Conservation (phyloP, 495 filamentous ascomycete species). For the Penicillium cinerascens region DNA sequence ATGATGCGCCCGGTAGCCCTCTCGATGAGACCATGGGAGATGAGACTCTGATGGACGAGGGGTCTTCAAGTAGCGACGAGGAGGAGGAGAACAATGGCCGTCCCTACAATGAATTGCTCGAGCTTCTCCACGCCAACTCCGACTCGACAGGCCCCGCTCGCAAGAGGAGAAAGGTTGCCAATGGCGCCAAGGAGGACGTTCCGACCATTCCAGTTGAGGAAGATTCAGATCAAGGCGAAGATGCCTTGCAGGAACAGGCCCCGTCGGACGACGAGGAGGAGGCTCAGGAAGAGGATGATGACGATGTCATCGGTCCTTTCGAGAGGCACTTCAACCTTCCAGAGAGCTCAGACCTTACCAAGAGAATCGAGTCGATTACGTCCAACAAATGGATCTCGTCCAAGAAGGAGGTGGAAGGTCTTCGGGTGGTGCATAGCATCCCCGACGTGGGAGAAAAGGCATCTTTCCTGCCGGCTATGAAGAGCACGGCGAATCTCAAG, state of each 20-base stretch:
- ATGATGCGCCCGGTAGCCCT: constrained; percentile 17
- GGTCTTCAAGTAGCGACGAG: constrained; percentile 46
- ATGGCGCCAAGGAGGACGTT: constrained; percentile 18
- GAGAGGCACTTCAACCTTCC: constrained; percentile 70
- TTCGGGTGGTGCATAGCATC: constrained; percentile 42
- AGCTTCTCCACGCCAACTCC: constrained; percentile 49
- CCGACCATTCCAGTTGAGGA: constrained; percentile 16
- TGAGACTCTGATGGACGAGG: constrained; percentile 30
- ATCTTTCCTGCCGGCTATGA: constrained; percentile 33
- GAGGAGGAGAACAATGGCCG: constrained; percentile 38
- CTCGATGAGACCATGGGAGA: constrained; percentile 24
- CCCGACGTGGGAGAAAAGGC: constrained; percentile 28
- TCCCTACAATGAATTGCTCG: constrained; percentile 65
- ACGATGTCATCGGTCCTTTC: constrained; percentile 64
- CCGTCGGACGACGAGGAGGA: constrained; percentile 45
- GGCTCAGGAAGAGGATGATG: constrained; percentile 23
- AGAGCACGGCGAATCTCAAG: constrained; percentile 37
- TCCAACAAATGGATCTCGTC: constrained; percentile 55
- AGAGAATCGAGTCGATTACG: constrained; percentile 49
- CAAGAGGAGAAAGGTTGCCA: constrained; percentile 67
- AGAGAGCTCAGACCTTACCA: constrained; percentile 52
- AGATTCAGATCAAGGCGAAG: constrained; percentile 27
- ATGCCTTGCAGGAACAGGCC: constrained; percentile 32
- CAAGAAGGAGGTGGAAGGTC: constrained; percentile 45
- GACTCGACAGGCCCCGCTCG: constrained; percentile 53